A percentile compares a stretch with the other conserved stretches of the same genome.
phyloP scores from a whole-genome alignment of 495 filamentous ascomycete genomes.

The Tuber aestivum region DNA sequence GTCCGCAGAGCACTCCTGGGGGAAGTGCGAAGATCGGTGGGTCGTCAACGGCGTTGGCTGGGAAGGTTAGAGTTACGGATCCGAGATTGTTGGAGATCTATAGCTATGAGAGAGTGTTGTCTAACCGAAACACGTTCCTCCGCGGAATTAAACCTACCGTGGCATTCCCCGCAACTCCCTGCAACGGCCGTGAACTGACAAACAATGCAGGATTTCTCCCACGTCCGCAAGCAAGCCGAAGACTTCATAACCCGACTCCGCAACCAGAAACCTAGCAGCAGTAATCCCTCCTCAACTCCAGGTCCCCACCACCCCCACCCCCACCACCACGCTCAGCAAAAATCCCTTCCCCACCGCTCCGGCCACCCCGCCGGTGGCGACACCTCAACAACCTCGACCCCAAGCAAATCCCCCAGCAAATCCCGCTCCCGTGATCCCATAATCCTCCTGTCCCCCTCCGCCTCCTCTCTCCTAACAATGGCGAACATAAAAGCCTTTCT shows the following conservation, averaged over 20 bases:
- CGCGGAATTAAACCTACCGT: constrained; percentile 86
- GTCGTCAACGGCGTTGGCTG: constrained; percentile 47
- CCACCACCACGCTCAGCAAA: constrained; percentile 40
- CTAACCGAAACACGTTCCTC: constrained; percentile 82
- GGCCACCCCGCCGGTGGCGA: constrained; percentile 42
- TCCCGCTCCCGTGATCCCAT: constrained; percentile 73
- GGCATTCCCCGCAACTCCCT: constrained; percentile 20
- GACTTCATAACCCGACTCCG: constrained; percentile 66
- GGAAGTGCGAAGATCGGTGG: constrained; percentile 45
- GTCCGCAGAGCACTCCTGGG: constrained; percentile 41
- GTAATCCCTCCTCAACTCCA: constrained; percentile 40
- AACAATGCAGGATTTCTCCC: constrained; percentile 73
- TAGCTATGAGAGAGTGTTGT: constrained; percentile 79
- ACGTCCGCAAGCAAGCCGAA: constrained; percentile 79
- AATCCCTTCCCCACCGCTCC: constrained; percentile 46
- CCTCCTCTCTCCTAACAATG: constrained; percentile 94
- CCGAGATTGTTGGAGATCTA: constrained; percentile 81
- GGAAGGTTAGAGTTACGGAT: constrained; percentile 55
- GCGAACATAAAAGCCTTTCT: constrained; percentile 96
- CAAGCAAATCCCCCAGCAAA: constrained; percentile 47
- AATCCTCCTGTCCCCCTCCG: constrained; percentile 96
- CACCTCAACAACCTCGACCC: constrained; percentile 44
- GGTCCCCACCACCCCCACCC: constrained; percentile 17
- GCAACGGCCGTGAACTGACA: constrained; percentile 28
- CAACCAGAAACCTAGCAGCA: constrained; percentile 43